phyloP scores from a whole-genome alignment of 306 rosid genomes.

The Arachis hypogaea region DNA sequence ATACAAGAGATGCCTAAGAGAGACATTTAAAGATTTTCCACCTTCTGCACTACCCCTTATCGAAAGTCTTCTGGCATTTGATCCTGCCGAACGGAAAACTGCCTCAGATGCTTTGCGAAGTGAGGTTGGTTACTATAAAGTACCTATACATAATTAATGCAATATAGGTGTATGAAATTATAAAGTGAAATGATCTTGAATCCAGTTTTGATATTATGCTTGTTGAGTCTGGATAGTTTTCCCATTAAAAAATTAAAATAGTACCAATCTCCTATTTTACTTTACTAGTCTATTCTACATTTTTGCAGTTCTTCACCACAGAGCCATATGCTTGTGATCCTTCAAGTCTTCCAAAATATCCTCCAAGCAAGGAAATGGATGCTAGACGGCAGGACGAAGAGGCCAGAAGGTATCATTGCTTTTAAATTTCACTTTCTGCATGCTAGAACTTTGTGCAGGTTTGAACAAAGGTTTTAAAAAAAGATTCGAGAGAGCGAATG shows the following conservation, averaged over 20 bases:
- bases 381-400: constrained; percentile 86
- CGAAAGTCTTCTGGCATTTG: constrained; percentile 84
- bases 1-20: constrained; percentile 76
- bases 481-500: constrained; percentile 2
- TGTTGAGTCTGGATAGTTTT: constrained; percentile 20
- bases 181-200: constrained; percentile 27
- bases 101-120: constrained; percentile 81
- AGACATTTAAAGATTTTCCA: constrained; percentile 80
- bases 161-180: constrained; percentile 14
- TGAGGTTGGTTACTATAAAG: constrained; percentile 53
- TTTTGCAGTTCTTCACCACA: constrained; percentile 79
- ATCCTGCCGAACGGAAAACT: constrained; percentile 83
- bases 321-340: constrained; percentile 93
- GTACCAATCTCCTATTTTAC: constrained; percentile 10
- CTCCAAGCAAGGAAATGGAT: constrained; percentile 95
- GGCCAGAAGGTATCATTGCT: constrained; percentile 65
- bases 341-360: constrained; percentile 91
- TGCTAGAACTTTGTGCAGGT: constrained; percentile 1
- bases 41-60: constrained; percentile 76
- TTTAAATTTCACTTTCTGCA: constrained; percentile 39
- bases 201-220: constrained; percentile 24
- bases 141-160: constrained; percentile 9
- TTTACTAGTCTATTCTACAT: constrained; percentile 44
- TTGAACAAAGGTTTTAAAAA: background rate
- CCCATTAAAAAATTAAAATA: background rate